Evolutionary conservation across 345 rosid genomes (phyloP).

Genomic region (Lepidium aucheri): DNA sequence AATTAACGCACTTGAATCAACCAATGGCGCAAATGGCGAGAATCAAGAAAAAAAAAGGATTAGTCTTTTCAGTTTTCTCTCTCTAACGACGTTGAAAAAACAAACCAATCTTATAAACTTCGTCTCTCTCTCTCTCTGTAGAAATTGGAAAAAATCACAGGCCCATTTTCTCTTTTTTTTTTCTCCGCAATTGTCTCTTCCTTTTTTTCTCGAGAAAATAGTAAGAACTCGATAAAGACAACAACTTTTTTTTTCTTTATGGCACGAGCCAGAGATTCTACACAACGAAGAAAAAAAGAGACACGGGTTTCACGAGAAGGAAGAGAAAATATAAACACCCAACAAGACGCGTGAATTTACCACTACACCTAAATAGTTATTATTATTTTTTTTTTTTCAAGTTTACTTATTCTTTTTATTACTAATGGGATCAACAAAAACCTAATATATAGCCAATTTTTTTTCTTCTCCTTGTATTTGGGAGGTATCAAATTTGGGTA

Average conservation of each 20-base stretch:
- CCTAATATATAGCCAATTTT: no score
- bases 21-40: conserved; percentile 33
- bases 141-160: conserved; percentile 14
- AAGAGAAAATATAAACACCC: not conserved
- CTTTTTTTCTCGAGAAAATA: conserved; percentile 4
- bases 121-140: conserved; percentile 18
- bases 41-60: conserved; percentile 1
- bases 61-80: conserved; percentile 31
- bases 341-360: conserved; percentile 17
- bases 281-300: not conserved
- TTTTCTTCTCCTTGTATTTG: no score
- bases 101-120: not conserved
- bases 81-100: conserved; percentile 16
- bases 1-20: conserved; percentile 20
- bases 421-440: no score
- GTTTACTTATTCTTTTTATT: no score
- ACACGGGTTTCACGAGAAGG: conserved; percentile 23
- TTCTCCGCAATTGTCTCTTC: conserved; percentile 15
- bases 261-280: conserved; percentile 4
- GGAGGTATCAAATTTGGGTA: no score
- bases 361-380: not conserved
- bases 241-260: not conserved
- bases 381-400: no score
- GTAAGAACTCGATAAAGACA: conserved; percentile 1
- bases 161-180: not conserved